A percentile compares a stretch with the other conserved stretches of the same genome.
Conservation (phyloP, 176 grass and related monocot species). For the Oryza glumipatula region DNA sequence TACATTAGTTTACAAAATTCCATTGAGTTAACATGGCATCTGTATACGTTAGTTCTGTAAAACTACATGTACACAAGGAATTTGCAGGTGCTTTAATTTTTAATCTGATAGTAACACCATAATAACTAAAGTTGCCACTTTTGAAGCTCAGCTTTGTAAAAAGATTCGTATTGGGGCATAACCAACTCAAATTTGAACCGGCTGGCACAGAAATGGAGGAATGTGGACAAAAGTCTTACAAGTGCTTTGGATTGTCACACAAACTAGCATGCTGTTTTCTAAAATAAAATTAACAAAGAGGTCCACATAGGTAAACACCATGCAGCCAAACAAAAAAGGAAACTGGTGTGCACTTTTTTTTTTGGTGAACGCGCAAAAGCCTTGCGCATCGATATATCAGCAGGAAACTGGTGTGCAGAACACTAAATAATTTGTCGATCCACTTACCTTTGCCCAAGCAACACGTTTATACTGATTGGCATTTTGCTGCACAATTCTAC, state of each 20-base stretch:
- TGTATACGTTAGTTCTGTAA: not conserved
- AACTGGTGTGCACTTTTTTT: too few species aligned
- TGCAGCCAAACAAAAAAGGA: slow-evolving; percentile 8
- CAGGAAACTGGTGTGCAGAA: not conserved
- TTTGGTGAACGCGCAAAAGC: too few species aligned
- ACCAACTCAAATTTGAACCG: slow-evolving; percentile 12
- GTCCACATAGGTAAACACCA: slow-evolving; percentile 4
- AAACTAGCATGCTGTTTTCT: slow-evolving; percentile 3
- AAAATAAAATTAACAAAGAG: not conserved
- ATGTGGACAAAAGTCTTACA: not conserved
- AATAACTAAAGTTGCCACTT: not conserved
- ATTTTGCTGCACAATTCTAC: slow-evolving; percentile 97
- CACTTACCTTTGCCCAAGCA: slow-evolving; percentile 96
- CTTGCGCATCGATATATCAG: too few species aligned
- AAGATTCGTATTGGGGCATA: not conserved
- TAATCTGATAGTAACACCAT: not conserved
- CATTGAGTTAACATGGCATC: not conserved
- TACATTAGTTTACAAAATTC: not conserved
- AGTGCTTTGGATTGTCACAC: not conserved
- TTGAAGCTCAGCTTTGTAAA: not conserved
- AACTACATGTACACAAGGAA: not conserved
- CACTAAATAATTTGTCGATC: not conserved
- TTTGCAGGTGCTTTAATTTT: not conserved
- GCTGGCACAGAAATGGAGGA: not conserved
- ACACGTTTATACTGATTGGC: slow-evolving; percentile 94